Evolutionary conservation across 805 yeast genomes (phyloP), one percentile per base, ranked within the genome.

Genomic region (Candida glaebosa): DNA sequence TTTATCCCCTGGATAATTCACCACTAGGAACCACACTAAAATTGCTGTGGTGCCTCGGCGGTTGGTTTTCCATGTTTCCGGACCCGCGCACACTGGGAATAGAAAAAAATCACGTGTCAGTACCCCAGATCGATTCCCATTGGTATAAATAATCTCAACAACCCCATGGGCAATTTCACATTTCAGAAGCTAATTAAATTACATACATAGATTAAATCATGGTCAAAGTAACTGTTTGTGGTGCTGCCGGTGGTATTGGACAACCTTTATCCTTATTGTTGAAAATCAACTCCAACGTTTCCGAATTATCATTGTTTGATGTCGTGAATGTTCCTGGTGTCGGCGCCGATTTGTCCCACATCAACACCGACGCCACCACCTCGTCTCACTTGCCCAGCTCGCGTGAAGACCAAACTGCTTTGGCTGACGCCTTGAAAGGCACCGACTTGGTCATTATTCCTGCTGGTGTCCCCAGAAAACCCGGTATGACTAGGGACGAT

Each of bases 181-280:
- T 24, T 24, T 8, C 12, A 24, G 28, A 24, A 24, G 8, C 28
- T 26, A 25, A 31, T 31, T 31, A 19, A 37, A 33, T 28, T 31
- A 34, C 30, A 28, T 40, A 26, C 12, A 35, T 32, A 14, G 34
- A 31, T 17, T 10, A n/a, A n/a, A 44, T 37, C 34, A 69, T 69
- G 75, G 74, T 69, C 42, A 88, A 87, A 73, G 95, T 87, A 40
- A 77, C 95, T 42, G 89, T 88, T 45, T 74, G 83, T 40, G 96
- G 96, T 50, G 96, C 96, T 44, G 89, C 91, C 41, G 96, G 96
- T 54, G 96, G 96, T 46, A 88, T 88, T 59, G 96, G 96, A 42
- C 96, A 89, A 73, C 95, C 96, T 33, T 74, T 88, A 47, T 87
- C 96, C 10, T 78, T 89, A 41, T 74, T 88, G 48, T 71, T 88